Base-by-base conservation (phyloP, 345 rosid species). In the Cochlearia excelsa region DNA sequence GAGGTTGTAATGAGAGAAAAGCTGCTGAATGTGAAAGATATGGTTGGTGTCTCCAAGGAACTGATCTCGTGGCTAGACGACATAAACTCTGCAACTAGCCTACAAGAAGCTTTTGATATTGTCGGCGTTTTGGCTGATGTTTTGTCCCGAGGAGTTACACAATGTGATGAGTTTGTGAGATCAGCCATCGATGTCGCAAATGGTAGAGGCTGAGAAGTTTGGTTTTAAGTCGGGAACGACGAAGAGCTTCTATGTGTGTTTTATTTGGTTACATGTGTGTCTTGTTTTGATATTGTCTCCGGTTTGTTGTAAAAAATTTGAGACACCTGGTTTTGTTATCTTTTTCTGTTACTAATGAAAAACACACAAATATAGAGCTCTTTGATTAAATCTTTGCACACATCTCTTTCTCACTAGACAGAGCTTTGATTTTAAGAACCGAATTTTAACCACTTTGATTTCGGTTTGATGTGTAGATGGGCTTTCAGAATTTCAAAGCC, bases 61-160 rank as follows among this genome's bases (percentile, higher is more conserved):
- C 41, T 93, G 73, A 72, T 87, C 52, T 69, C 83, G 2, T 93
- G 96, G 92, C 84, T 87, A 1, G 95, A 90, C 9, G 96, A 85
- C 52, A 94, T 94, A 79, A 78, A 60, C 66, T 75, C 84, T 0
- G 87, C 88, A 2, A 69, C 77, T 26, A 87, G 82, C 72, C 79
- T 90, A 73, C 99, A 82, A 78, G 95, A 90, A 74, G 95, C 95
- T 1, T 94, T 94, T 51, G 99, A 89, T 45, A 73, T 84, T 5
- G 80, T 89, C 0, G 96, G 97, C 3, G 85, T 83, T 30, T 63
- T 90, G 39, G 78, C 76, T 2, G 97, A 87, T 59, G 92, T 90
- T 7, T 73, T 90, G 50, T 84, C 97, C 0, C 81, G 87, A 26
- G 97, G 96, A 51, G 66, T 76, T 56, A 31, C 79, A 0, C 54